Base-by-base conservation (phyloP, 140 eudicot species). In the Oenanthe javanica region DNA sequence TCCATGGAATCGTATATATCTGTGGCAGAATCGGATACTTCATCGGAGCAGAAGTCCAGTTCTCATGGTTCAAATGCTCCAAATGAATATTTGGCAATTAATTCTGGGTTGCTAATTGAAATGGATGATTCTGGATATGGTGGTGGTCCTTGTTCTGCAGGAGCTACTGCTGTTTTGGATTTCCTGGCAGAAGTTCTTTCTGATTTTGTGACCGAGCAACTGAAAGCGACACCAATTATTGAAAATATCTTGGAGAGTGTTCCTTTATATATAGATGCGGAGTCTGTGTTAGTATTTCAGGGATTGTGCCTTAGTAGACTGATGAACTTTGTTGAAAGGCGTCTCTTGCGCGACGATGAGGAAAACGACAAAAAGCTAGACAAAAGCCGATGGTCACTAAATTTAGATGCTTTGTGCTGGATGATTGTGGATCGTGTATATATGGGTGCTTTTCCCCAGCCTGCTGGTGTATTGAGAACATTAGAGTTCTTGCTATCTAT, bases 401-500 rank as follows among this genome's bases (percentile, higher is more conserved):
- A 96, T 89, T 84, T 96, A 74, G 98, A 96, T 71, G 87, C 93
- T 31, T 87, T 96, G 40, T 93, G 98, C 76, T 88, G 87, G 83
- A 77, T 93, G 89, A 88, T 96, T 73, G 98, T 96, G 18, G 98
- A 96, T 77, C 98, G 99, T 46, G 97, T 89, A 16, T 96, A 96
- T 74, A 96, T 96, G 98, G 98, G 99, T 75, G 98, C 91, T n/a
- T 96, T 93, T 84, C 97, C 98, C 4, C 92, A 89, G 87, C 98
- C 99, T 0, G 85, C 86, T 79, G 86, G 88, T 40, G 98, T 96
- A 50, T 76, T 96, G 59, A 89, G 87, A 77, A 96, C 97, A 67
- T 87, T 96, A 47, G 99, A 96, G 73, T 96, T 96, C 82, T 81
- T 96, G 86, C 79, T 96, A 75, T 93, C 99, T 49, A 91, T 96